Evolutionary conservation across 805 yeast species (phyloP).

Genomic region (Saccharomycopsis schoenii): DNA sequence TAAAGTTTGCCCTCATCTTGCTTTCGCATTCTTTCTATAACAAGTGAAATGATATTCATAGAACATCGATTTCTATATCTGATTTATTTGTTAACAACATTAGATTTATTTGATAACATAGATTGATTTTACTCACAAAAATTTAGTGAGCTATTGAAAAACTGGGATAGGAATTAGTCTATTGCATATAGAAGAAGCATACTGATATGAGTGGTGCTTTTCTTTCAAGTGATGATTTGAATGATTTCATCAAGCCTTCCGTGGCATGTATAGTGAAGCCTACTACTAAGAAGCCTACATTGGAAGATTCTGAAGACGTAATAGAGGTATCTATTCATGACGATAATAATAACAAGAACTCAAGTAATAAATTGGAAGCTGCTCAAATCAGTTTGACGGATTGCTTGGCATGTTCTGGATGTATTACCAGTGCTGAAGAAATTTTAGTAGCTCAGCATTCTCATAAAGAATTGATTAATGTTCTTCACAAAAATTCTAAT

Average conservation of each 20-base stretch:
- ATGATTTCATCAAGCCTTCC: constrained; percentile 91
- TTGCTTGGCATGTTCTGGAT: constrained; percentile 94
- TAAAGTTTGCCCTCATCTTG: background rate
- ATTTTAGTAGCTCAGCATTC: constrained; percentile 86
- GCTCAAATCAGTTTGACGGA: constrained; percentile 88
- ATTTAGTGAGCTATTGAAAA: too few relatives aligned
- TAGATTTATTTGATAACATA: too few relatives aligned
- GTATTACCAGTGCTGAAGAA: constrained; percentile 96
- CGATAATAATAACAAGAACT: constrained; percentile 41
- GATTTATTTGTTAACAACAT: too few relatives aligned
- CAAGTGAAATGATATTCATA: background rate
- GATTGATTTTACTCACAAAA: too few relatives aligned
- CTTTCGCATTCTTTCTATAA: background rate
- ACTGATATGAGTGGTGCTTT: constrained; percentile 40
- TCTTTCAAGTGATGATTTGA: constrained; percentile 79
- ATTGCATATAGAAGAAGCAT: background rate
- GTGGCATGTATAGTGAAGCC: constrained; percentile 63
- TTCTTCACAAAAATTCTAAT: constrained; percentile 30
- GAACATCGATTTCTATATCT: background rate
- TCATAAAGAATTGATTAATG: constrained; percentile 64
- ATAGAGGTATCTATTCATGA: constrained; percentile 48
- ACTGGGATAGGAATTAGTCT: background rate
- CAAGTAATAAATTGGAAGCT: constrained; percentile 44
- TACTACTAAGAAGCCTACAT: constrained; percentile 53
- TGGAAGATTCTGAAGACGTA: constrained; percentile 46